Evolutionary conservation across 2,329 filamentous ascomycete genomes (phyloP), one percentile per base, ranked within the genome.

Genomic region (Alternaria sp.): DNA sequence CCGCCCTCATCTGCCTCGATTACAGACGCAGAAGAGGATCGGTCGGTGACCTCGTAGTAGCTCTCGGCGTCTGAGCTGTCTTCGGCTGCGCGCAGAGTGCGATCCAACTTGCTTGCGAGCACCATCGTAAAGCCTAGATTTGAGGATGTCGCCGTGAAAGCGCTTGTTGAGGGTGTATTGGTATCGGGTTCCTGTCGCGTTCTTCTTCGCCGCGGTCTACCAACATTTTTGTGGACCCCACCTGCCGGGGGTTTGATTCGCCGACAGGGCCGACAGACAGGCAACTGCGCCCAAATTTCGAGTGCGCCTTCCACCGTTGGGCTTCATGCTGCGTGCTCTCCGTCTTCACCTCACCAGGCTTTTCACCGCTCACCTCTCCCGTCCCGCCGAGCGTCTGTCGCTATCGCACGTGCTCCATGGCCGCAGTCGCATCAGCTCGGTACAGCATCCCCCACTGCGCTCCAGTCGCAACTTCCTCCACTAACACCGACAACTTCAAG

Each of bases 11-110:
- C 79, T 9, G 75, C 80, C 45, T 79, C 80, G n/a, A 81, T 73
- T 3, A 82, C 67, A 2, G 80, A 82, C 10, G 77, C 79, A 23
- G 74, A 76, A 12, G 79, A 81, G 3, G 79, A 81, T 15, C 73
- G 73, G 51, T 79, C 80, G 11, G 78, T 77, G 61, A 80, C 79
- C 58, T 80, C 79, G 54, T 79, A 80, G 63, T 80, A 79, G 15
- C 76, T 74, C 52, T 79, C 78, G 15, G 71, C 74, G 58, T 79
- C 79, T 12, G 78, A 77, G 21, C 76, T 77, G 23, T 78, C 77
- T 45, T 80, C 76, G 9, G 66, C 73, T 4, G 79, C 76, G 8
- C 76, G 74, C 49, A 81, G 66, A 54, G 73, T 79, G 62, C 77
- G 78, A 46, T 75, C 73, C 13, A 81, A 71, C 53, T 76, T 80